A percentile compares a stretch with the other conserved stretches of the same genome.
Evolutionary conservation across 2,329 filamentous ascomycete species (phyloP).

Genomic region (Botrytis byssoidea): DNA sequence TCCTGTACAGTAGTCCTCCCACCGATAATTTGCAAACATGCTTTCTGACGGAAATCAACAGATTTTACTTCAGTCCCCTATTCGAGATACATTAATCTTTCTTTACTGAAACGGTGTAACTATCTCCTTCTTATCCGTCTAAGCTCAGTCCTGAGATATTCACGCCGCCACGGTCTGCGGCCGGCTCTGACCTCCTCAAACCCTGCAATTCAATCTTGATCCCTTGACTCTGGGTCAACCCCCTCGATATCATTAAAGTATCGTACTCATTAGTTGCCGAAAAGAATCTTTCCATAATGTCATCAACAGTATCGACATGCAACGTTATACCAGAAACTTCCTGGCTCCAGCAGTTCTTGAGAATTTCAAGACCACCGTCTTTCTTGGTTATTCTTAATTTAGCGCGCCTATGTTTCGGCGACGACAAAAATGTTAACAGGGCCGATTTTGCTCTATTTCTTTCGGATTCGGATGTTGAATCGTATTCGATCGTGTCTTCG

Average conservation of each 20-base stretch:
- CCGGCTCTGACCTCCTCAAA: background rate
- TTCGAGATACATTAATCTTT: background rate
- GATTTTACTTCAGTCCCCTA: background rate
- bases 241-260: background rate
- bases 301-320: background rate
- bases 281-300: background rate
- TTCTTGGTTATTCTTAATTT: background rate
- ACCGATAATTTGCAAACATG: background rate
- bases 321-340: background rate
- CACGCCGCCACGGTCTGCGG: background rate
- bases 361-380: background rate
- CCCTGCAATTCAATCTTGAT: background rate
- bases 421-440: background rate
- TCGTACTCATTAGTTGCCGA: background rate
- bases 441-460: background rate
- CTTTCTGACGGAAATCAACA: background rate
- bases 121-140: background rate
- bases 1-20: background rate
- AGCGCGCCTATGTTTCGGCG: background rate
- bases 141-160: background rate
- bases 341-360: background rate
- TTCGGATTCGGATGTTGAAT: background rate
- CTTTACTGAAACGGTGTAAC: background rate
- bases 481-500: background rate
- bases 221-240: background rate